Evolutionary conservation across 768 basidiomycete species (phyloP).

Genomic region (Trametes maxima): DNA sequence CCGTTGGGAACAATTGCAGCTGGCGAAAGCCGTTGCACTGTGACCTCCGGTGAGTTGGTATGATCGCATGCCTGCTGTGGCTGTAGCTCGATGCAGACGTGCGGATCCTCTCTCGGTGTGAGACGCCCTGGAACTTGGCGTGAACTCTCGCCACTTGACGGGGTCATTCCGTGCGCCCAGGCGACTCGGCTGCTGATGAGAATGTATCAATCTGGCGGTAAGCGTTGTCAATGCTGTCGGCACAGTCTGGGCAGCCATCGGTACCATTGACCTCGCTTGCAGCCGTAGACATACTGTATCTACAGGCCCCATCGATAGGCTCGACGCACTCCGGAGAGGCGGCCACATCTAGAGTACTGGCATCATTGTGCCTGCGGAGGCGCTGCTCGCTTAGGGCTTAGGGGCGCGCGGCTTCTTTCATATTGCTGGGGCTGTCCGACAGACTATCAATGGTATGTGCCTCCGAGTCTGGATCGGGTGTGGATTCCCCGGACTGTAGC

Average conservation of each 20-base stretch:
- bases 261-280: background rate
- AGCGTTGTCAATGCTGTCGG: background rate
- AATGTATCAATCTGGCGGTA: background rate
- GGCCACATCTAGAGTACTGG: background rate
- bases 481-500: constrained; percentile 19
- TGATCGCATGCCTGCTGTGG: background rate
- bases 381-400: constrained; percentile 19
- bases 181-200: background rate
- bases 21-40: background rate
- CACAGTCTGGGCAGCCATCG: background rate
- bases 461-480: constrained; percentile 20
- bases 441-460: constrained; percentile 14
- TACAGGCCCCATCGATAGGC: background rate
- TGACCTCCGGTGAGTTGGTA: background rate
- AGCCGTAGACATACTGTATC: background rate
- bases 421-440: constrained; percentile 20
- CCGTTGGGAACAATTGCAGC: background rate
- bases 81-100: background rate
- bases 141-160: constrained; percentile 10
- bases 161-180: background rate
- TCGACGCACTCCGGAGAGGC: background rate
- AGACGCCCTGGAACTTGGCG: constrained; percentile 10
- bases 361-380: constrained; percentile 17
- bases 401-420: constrained; percentile 12
- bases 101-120: constrained; percentile 9